Evolutionary conservation across 257 asterid species (phyloP), one percentile per base, ranked within the genome.

Genomic region (Ballota nigra): DNA sequence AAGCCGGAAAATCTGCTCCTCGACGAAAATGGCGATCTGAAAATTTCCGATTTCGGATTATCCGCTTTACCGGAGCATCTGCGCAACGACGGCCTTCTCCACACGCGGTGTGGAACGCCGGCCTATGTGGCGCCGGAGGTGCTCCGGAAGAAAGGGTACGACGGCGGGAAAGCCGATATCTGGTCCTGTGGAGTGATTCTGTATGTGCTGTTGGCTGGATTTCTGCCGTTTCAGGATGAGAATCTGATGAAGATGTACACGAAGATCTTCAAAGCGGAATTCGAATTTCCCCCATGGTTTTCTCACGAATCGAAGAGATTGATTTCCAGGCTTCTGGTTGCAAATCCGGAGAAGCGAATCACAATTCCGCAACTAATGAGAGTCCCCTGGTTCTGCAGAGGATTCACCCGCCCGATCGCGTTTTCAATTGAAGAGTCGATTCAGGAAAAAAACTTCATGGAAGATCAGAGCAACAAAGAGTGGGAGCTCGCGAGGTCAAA

Each of bases 111-210:
- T 24, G 97, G 97, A 1, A 89, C 97, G 0, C 97, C 97, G 6
- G 92, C 97, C 23, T 91, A 91, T 47, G 96, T 89, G 5, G 91
- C 96, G 0, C 97, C 97, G 10, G 97, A 91, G 59, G 95, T 91
- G 2, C 68, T 91, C 0, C 67, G 95, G 65, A 83, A 80, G 56
- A 87, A 82, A 73, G 97, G 97, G 2, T 91, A 91, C 52, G 96
- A 87, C 68, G 97, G 97, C 8, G 87, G 89, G 0, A 85, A 78
- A 70, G 83, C 95, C 1, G 97, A 91, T 73, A 81, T 91, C n/a
- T 91, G 97, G 97, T 91, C 97, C 0, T 91, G 97, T 69, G 97
- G 97, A 6, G 95, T 91, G 23, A 82, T 91, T 41, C 77, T 91
- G 4, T 91, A 91, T 59, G 97, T 81, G 22, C 75, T 91, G 3